Evolutionary conservation across 768 basidiomycete species (phyloP).

Genomic region (Paxillus ammoniavirescens): DNA sequence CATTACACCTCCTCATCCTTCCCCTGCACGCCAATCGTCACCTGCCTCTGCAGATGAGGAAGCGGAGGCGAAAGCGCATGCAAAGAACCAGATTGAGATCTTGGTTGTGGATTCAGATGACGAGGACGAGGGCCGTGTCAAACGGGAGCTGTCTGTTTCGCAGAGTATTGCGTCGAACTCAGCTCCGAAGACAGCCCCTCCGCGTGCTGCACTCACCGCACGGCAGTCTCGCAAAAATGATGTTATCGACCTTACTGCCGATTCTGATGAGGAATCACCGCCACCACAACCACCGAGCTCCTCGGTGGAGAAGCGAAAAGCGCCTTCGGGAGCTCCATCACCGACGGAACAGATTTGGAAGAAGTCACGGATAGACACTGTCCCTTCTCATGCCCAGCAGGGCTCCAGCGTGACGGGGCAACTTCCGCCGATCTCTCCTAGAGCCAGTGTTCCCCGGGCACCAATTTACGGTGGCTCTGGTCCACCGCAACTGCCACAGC

Average conservation of each 20-base stretch:
- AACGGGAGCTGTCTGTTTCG: slow-evolving; percentile 72
- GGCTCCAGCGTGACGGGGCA: slow-evolving; percentile 5
- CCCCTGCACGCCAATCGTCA: slow-evolving; percentile 30
- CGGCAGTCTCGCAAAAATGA: slow-evolving; percentile 40
- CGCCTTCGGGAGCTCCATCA: slow-evolving; percentile 45
- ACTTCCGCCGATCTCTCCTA: slow-evolving; percentile 28
- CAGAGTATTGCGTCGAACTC: slow-evolving; percentile 44
- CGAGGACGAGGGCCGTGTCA: slow-evolving; percentile 74
- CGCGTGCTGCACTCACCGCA: slow-evolving; percentile 9
- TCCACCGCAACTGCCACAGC: slow-evolving; percentile 6
- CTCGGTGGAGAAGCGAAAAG: slow-evolving; percentile 59
- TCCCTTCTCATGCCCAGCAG: slow-evolving; percentile 11
- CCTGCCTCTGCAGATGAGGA: slow-evolving; percentile 29
- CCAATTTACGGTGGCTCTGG: slow-evolving; percentile 12
- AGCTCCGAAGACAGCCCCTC: slow-evolving; percentile 26
- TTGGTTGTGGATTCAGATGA: slow-evolving; percentile 72
- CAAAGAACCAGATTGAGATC: slow-evolving; percentile 55
- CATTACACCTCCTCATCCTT: slow-evolving; percentile 17
- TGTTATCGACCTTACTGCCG: slow-evolving; percentile 84
- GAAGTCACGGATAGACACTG: slow-evolving; percentile 46
- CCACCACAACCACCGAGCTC: slow-evolving; percentile 32
- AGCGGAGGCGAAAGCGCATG: slow-evolving; percentile 38
- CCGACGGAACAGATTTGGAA: slow-evolving; percentile 75
- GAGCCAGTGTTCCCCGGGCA: slow-evolving; percentile 9
- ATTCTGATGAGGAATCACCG: slow-evolving; percentile 70